A percentile compares a stretch with the other conserved stretches of the same genome.
Conservation (phyloP, 371 early-diverging fungal genomes). For the Encephalitozoon cuniculi region DNA sequence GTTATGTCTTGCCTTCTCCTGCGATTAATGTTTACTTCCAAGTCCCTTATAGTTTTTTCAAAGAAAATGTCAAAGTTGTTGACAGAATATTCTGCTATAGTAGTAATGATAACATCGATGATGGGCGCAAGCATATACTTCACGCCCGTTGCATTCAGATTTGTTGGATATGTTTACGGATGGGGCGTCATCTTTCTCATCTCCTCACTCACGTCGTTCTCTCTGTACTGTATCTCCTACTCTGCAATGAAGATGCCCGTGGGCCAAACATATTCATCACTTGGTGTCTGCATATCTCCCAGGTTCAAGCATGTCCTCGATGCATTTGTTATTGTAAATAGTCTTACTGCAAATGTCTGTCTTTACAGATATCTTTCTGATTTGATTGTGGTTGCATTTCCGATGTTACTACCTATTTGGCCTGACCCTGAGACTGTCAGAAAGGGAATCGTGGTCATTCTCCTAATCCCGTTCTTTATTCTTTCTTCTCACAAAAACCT, state of each 20-base stretch:
- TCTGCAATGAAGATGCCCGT: constrained; percentile 3
- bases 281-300: not conserved
- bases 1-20: not conserved
- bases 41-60: not conserved
- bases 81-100: constrained; percentile 17
- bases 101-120: constrained; percentile 53
- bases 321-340: not conserved
- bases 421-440: not conserved
- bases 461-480: not conserved
- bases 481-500: constrained; percentile 24
- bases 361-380: constrained; percentile 14
- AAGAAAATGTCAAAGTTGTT: not conserved
- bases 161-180: constrained; percentile 42
- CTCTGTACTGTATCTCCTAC: constrained; percentile 2
- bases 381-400: not conserved
- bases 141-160: constrained; percentile 48
- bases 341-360: not conserved
- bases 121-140: constrained; percentile 55
- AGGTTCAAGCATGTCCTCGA: constrained; percentile 1
- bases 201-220: not conserved
- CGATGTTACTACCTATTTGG: not conserved
- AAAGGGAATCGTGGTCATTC: not conserved
- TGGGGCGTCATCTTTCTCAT: not conserved
- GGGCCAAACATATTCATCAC: constrained; percentile 11
- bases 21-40: not conserved